phyloP scores from a whole-genome alignment of 805 yeast genomes.

The Metschnikowia henanensis region DNA sequence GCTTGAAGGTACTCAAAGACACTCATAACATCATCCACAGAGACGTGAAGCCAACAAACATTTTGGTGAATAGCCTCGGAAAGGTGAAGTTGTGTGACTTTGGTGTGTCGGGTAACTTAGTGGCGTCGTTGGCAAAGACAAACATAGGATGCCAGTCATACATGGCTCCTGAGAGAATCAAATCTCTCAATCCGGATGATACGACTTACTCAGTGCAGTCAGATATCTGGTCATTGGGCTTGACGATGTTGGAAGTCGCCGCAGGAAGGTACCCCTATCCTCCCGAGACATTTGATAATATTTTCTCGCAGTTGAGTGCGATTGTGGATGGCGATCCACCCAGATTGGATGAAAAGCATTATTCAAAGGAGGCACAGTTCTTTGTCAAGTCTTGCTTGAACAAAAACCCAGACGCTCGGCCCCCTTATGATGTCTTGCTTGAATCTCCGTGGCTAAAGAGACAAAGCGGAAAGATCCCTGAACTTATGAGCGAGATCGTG shows the following conservation, averaged over 20 bases:
- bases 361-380: conserved; percentile 73
- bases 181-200: conserved; percentile 70
- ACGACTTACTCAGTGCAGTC: conserved; percentile 88
- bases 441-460: conserved; percentile 81
- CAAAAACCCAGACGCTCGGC: conserved; percentile 79
- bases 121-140: conserved; percentile 92
- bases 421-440: conserved; percentile 72
- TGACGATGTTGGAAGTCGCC: conserved; percentile 84
- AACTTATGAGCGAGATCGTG: conserved; percentile 30
- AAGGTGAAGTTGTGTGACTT: conserved; percentile 91
- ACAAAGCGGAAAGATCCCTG: conserved; percentile 39
- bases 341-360: conserved; percentile 30
- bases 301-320: conserved; percentile 90
- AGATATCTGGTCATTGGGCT: conserved; percentile 94
- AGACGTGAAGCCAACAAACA: conserved; percentile 96
- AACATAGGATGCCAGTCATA: conserved; percentile 97
- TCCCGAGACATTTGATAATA: conserved; percentile 86
- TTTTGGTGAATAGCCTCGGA: conserved; percentile 79
- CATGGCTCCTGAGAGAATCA: conserved; percentile 98
- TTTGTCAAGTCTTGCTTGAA: conserved; percentile 78
- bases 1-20: conserved; percentile 83
- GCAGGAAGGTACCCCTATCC: conserved; percentile 96
- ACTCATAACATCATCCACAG: conserved; percentile 91
- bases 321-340: conserved; percentile 57
- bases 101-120: conserved; percentile 94